Evolutionary conservation across 2,329 filamentous ascomycete genomes (phyloP), one percentile per base, ranked within the genome.

Genomic region (Colletotrichum lindemuthianum): DNA sequence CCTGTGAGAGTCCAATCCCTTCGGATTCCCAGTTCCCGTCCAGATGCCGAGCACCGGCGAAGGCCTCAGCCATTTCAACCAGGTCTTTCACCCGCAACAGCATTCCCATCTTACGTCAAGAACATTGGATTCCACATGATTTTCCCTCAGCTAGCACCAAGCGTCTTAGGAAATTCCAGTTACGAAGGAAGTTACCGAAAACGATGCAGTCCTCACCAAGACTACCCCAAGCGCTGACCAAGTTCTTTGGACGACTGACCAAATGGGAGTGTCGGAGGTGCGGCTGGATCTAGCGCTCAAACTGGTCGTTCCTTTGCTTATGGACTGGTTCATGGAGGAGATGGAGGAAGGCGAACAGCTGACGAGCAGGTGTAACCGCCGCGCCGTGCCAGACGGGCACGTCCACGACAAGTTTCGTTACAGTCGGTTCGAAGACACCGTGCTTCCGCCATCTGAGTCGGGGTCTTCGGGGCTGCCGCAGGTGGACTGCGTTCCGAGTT

Each of bases 11-110:
- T n/a, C 49, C 6, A 45, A 50, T 39, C 24, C 43, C 16, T 43
- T 50, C 5, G 45, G 55, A 9, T 44, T 44, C 24, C 49, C 36
- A 13, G 45, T 44, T 3, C 45, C 45, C 9, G 55, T 58, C 4
- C 45, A 58, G 37, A 45, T 58, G 45, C 37, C 16, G 39, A 58
- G 55, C 45, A 58, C 45, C 24, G 50, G 34, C 45, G 55, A 58
- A 24, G 54, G 55, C 7, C 45, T 58, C 8, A 41, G 55, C 44
- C 55, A 43, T 9, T 58, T 58, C 55, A 58, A 41, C n/a, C 55
- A 58, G 55, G 55, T 45, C n/a, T 58, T 58, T 4, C 2, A 58
- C 10, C 55, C 55, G 36, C 55, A 58, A 10, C 37, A 49, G 36
- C 45, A 45, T 8, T 44, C 55, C 10, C 36, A 58, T 24, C 24